Evolutionary conservation across 345 rosid species (phyloP).

Genomic region (Angophora floribunda): DNA sequence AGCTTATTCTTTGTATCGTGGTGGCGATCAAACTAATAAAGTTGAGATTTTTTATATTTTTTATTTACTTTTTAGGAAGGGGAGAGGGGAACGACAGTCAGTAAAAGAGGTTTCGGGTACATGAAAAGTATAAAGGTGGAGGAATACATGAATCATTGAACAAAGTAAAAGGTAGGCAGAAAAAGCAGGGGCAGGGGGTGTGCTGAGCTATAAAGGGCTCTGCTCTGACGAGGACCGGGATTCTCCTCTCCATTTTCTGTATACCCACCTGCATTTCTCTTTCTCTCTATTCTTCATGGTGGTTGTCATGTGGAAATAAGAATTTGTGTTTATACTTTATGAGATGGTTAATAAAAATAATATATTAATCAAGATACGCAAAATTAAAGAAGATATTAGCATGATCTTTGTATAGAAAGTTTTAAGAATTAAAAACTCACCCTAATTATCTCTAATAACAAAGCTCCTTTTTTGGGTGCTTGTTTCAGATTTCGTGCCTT

Average conservation of each 20-base stretch:
- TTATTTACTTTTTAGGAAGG: neutral
- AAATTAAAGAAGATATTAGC: neutral
- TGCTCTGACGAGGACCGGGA: conserved; percentile 2
- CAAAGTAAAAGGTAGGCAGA: conserved; percentile 18
- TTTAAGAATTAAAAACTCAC: too few relatives aligned
- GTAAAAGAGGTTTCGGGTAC: neutral
- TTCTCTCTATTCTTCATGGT: neutral
- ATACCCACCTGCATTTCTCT: neutral
- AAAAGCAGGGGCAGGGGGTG: neutral
- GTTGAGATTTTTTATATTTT: neutral
- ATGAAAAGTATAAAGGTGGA: neutral
- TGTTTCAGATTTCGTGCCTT: too few relatives aligned
- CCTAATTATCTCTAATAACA: neutral
- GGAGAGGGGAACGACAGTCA: neutral
- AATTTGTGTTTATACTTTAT: too few relatives aligned
- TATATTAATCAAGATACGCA: too few relatives aligned
- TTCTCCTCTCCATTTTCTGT: neutral
- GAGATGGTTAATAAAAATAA: neutral
- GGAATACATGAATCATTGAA: conserved; percentile 12
- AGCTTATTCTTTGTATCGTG: neutral
- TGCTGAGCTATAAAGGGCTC: neutral
- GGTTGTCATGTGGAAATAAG: neutral
- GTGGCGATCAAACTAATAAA: neutral
- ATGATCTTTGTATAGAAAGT: neutral
- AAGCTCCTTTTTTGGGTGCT: neutral